Percentiles rank a stretch among this genome's conserved stretches.
Evolutionary conservation across 805 yeast genomes (phyloP).

Genomic region (Barnettozyma populi): DNA sequence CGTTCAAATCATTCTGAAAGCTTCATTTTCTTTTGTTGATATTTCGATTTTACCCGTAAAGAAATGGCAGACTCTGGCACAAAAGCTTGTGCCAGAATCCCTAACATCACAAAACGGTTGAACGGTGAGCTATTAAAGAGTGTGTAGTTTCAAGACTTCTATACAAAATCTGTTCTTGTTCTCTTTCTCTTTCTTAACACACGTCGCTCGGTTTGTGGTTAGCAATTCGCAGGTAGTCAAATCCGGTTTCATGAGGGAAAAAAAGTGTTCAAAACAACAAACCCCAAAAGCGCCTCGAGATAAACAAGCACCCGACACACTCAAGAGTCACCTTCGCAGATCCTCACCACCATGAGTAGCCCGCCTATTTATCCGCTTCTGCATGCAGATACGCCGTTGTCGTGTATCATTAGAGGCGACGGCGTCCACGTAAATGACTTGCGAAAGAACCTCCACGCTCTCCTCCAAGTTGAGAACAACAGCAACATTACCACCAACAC

Average conservation of each 20-base stretch:
- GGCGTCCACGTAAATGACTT: constrained; percentile 11
- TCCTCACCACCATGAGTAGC: constrained; percentile 4
- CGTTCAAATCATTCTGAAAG: neutral
- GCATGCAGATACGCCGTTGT: constrained; percentile 16
- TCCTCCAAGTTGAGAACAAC: constrained; percentile 1
- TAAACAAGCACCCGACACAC: neutral
- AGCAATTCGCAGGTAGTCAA: neutral
- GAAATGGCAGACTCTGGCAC: neutral
- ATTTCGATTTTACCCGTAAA: neutral
- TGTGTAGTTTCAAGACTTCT: no score
- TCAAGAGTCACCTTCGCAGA: neutral
- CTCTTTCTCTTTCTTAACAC: neutral
- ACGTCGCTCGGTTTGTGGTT: neutral
- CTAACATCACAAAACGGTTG: no score
- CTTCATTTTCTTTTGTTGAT: neutral
- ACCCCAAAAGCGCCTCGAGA: neutral
- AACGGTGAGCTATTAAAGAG: no score
- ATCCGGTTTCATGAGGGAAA: neutral
- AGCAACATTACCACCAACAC: neutral
- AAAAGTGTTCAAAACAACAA: neutral
- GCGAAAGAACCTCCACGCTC: constrained; percentile 4
- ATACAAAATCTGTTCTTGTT: no score
- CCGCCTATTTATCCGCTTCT: constrained; percentile 22
- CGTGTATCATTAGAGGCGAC: constrained; percentile 15
- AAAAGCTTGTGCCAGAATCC: neutral